A percentile compares a stretch with the other conserved stretches of the same genome.
Evolutionary conservation across 2,329 filamentous ascomycete species (phyloP).

Genomic region (Venturia aucupariae): DNA sequence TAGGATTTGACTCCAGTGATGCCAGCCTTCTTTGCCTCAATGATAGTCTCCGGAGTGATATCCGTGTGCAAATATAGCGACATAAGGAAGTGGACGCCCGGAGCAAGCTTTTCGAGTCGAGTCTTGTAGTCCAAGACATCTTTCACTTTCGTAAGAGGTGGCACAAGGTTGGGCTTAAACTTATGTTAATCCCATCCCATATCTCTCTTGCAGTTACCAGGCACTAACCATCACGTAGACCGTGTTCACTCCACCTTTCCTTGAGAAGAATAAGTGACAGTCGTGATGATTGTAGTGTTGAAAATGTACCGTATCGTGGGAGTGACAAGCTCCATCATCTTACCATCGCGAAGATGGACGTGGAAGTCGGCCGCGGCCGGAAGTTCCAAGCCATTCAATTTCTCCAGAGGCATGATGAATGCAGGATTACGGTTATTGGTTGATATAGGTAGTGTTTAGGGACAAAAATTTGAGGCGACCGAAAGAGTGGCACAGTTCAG

Average conservation of each 20-base stretch:
- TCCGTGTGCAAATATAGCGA: conserved; percentile 41
- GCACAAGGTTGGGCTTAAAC: conserved; percentile 40
- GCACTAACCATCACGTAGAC: conserved; percentile 44
- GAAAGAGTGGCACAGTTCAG: not conserved
- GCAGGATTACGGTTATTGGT: not conserved
- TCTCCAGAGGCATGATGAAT: conserved; percentile 29
- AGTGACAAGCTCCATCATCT: conserved; percentile 43
- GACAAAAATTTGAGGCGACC: not conserved
- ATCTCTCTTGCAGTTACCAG: not conserved
- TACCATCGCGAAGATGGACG: conserved; percentile 43
- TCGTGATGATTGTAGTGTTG: not conserved
- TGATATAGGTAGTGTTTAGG: not conserved
- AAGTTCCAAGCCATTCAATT: conserved; percentile 36
- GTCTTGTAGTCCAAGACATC: conserved; percentile 38
- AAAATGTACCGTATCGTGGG: conserved; percentile 34
- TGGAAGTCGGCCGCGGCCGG: conserved; percentile 42
- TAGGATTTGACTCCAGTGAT: conserved; percentile 67
- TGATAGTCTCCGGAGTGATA: conserved; percentile 48
- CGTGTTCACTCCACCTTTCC: conserved; percentile 41
- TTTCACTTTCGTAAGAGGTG: conserved; percentile 40
- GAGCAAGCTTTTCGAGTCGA: conserved; percentile 35
- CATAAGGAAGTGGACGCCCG: conserved; percentile 42
- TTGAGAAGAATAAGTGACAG: not conserved
- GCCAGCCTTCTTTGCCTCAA: conserved; percentile 62
- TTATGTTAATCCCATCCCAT: conserved; percentile 9